Percentiles rank a stretch among this genome's conserved stretches.
Conservation (phyloP, 2,329 filamentous ascomycete genomes). For the Onygenales sp. region DNA sequence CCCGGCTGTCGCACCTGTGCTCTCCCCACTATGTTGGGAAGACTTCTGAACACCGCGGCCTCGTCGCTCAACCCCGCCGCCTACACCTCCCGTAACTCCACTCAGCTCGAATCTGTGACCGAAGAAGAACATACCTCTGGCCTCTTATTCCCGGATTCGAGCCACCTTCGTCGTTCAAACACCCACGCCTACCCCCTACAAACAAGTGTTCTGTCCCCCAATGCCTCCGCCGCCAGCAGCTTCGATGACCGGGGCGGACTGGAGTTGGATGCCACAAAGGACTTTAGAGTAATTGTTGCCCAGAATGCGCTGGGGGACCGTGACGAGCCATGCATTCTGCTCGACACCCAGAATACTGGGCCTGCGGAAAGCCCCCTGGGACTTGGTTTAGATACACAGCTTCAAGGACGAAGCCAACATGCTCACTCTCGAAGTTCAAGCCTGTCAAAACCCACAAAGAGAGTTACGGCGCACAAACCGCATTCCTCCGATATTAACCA, state of each 20-base stretch:
- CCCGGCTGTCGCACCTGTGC: not conserved
- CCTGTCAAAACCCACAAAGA: slow-evolving; percentile 25
- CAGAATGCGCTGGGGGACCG: slow-evolving; percentile 40
- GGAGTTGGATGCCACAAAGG: slow-evolving; percentile 34
- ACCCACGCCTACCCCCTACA: slow-evolving; percentile 32
- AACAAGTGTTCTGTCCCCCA: slow-evolving; percentile 34
- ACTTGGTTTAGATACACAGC: slow-evolving; percentile 26
- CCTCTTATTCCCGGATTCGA: slow-evolving; percentile 38
- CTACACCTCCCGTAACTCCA: slow-evolving; percentile 27
- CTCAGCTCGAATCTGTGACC: slow-evolving; percentile 37
- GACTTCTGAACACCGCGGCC: slow-evolving; percentile 34
- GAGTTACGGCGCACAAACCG: slow-evolving; percentile 18
- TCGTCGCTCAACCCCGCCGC: slow-evolving; percentile 33
- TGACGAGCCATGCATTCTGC: slow-evolving; percentile 36
- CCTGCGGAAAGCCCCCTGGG: slow-evolving; percentile 20
- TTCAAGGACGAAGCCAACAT: slow-evolving; percentile 19
- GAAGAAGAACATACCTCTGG: slow-evolving; percentile 41
- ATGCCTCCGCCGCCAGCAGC: slow-evolving; percentile 31
- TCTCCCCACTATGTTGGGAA: slow-evolving; percentile 27
- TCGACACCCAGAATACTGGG: slow-evolving; percentile 30
- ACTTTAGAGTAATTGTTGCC: slow-evolving; percentile 38
- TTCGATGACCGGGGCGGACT: slow-evolving; percentile 40
- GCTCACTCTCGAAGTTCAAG: slow-evolving; percentile 31
- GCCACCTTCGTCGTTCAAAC: slow-evolving; percentile 31
- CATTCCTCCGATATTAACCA: slow-evolving; percentile 26